Base-by-base conservation (phyloP, 805 yeast genomes). In the Yarrowia alimentaria region DNA sequence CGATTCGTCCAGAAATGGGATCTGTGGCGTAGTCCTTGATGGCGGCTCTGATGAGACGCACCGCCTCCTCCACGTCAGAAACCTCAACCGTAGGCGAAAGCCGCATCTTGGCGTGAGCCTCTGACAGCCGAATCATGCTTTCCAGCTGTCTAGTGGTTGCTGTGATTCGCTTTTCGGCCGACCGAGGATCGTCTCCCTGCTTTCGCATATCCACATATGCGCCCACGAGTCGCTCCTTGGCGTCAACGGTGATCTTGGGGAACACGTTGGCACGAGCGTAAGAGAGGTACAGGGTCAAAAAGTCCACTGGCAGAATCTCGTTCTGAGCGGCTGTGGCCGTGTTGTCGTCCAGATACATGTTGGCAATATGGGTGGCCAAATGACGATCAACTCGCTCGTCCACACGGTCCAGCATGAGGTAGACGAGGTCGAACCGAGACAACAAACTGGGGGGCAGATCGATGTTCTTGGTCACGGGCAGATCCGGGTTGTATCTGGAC, bases 121-220 rank as follows among this genome's bases (percentile, higher is more conserved):
- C 99, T 0, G 95, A 68, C 47, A 93, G 73, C 63, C 99, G 80
- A 58, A 91, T 90, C 95, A 93, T 87, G 48, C 94, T 83, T 68
- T 93, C 99, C 53, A 93, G 73, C 66, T 93, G 99, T 69, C 99
- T 79, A 1, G 99, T 91, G 0, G 99, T 93, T 4, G 99, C 99
- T 0, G 99, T 93, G 58, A 93, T 85, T 60, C 99, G 75, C 67
- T 83, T 85, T 56, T 93, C 98, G 10, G 88, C 74, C 1, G 89
- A 72, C 53, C 96, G 74, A 5, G 84, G 77, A 64, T 89, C 98
- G 62, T 93, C 98, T 49, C 99, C 99, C 56, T 88, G 70, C 63
- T 83, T 85, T 58, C 99, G 76, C 96, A 93, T 89, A 21, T 81
- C 93, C 31, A 93, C 98, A 65, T 93, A 93, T 0, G 86, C 80